These are phyloP conservation scores for Narthecium ossifragum DNA, from an alignment of 106 monocot species.

Conservation along the genomic window DNA sequence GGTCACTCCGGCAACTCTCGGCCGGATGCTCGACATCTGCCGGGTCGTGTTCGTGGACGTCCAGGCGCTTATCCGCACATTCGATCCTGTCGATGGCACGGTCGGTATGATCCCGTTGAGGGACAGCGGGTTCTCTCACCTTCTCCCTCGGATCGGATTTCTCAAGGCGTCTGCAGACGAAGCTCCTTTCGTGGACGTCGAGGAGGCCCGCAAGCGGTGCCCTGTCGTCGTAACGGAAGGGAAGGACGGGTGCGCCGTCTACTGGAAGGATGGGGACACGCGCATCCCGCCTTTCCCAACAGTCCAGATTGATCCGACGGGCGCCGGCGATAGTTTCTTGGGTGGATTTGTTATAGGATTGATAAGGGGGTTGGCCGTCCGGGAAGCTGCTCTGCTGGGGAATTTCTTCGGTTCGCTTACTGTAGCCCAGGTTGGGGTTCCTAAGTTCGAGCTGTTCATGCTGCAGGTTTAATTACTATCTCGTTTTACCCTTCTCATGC, in stretches of 20 bases:
- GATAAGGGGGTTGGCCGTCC: constrained; percentile 48
- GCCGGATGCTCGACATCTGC: constrained; percentile 59
- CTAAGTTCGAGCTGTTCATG: constrained; percentile 50
- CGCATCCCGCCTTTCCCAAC: constrained; percentile 54
- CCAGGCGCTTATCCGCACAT: constrained; percentile 76
- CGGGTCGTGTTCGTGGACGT: constrained; percentile 66
- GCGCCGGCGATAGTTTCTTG: constrained; percentile 89
- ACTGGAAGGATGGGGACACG: constrained; percentile 62
- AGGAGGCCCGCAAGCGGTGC: constrained; percentile 50
- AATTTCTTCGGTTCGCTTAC: constrained; percentile 87
- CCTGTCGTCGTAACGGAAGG: constrained; percentile 82
- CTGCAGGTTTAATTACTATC: constrained; percentile 41
- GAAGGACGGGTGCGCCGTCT: constrained; percentile 69
- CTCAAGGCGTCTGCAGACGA: constrained; percentile 91
- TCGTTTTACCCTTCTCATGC: background rate
- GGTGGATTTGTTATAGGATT: constrained; percentile 67
- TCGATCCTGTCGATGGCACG: constrained; percentile 59
- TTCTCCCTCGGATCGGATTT: constrained; percentile 60
- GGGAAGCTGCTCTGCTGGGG: constrained; percentile 70
- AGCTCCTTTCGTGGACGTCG: constrained; percentile 62
- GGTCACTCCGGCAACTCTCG: constrained; percentile 61
- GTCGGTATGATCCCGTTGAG: constrained; percentile 51
- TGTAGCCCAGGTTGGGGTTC: constrained; percentile 75
- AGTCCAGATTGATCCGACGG: constrained; percentile 73
- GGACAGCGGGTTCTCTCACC: constrained; percentile 36